Percentiles rank a stretch among this genome's conserved stretches.
phyloP scores from a whole-genome alignment of 345 rosid genomes.

The Punica granatum region DNA sequence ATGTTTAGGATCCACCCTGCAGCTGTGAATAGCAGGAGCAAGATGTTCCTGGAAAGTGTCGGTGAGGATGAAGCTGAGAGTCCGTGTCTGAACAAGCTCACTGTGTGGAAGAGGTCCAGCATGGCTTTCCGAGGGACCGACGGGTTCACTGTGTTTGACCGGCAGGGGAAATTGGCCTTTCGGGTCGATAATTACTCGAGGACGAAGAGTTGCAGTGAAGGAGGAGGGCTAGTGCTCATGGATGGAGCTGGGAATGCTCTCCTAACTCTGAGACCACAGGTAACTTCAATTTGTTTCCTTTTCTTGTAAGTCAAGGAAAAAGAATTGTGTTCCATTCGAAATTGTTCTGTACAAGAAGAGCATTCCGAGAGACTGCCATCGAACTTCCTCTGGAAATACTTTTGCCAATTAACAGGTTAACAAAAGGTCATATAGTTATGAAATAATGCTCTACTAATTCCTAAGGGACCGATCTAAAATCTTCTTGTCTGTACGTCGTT shows the following conservation, averaged over 20 bases:
- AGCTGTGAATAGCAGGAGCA: not conserved
- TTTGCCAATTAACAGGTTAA: too few species aligned
- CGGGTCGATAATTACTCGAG: conserved; percentile 51
- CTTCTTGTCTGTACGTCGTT: too few species aligned
- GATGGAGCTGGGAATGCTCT: conserved; percentile 44
- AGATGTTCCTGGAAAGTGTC: not conserved
- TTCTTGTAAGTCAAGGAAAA: not conserved
- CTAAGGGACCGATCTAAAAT: too few species aligned
- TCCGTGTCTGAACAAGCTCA: conserved; percentile 9
- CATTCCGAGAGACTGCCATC: too few species aligned
- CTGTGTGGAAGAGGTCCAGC: conserved; percentile 52
- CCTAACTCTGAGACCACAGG: conserved; percentile 36
- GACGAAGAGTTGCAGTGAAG: conserved; percentile 11
- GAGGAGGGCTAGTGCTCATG: conserved; percentile 37
- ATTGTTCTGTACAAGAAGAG: too few species aligned
- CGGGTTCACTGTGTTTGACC: conserved; percentile 50
- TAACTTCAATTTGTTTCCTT: not conserved
- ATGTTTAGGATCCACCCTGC: conserved; percentile 39
- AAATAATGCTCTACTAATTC: too few species aligned
- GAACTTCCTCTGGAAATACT: too few species aligned
- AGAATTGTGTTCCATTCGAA: not conserved
- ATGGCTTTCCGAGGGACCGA: conserved; percentile 53
- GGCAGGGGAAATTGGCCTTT: conserved; percentile 29
- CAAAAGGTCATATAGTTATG: too few species aligned
- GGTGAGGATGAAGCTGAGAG: not conserved